Evolutionary conservation across 2,329 filamentous ascomycete species (phyloP).

Genomic region (Colletotrichum tofieldiae): DNA sequence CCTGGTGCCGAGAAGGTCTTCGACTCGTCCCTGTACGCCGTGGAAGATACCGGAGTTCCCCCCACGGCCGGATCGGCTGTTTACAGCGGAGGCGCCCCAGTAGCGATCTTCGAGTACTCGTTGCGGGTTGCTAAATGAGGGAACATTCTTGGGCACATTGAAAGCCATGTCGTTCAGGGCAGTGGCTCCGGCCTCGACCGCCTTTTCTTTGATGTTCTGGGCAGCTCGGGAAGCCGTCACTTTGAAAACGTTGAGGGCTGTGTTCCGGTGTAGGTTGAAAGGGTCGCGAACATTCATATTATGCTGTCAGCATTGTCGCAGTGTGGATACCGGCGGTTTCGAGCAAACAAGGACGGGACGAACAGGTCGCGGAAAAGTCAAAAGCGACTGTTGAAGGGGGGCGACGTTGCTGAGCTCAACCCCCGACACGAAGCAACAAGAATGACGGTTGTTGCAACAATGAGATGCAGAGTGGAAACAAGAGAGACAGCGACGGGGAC

Average conservation of each 20-base stretch:
- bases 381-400: constrained; percentile 1
- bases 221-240: constrained; percentile 63
- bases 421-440: constrained; percentile 21
- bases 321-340: constrained; percentile 38
- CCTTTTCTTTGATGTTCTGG: constrained; percentile 62
- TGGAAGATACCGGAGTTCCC: constrained; percentile 59
- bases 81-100: constrained; percentile 71
- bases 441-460: constrained; percentile 35
- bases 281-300: constrained; percentile 61
- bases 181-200: constrained; percentile 65
- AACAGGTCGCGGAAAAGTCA: constrained; percentile 28
- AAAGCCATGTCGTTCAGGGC: constrained; percentile 75
- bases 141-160: constrained; percentile 78
- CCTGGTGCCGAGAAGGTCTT: constrained; percentile 74
- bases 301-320: constrained; percentile 42
- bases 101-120: constrained; percentile 76
- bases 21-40: constrained; percentile 74
- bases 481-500: constrained; percentile 37
- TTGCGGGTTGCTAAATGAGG: constrained; percentile 77
- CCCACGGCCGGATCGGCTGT: constrained; percentile 58
- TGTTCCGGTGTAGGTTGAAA: constrained; percentile 56
- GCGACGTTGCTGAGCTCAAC: constrained; percentile 19
- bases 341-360: constrained; percentile 34
- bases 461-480: constrained; percentile 34
- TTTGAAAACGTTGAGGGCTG: constrained; percentile 61